These are phyloP conservation scores for Aspergillus sergii DNA, from an alignment of 2,329 filamentous ascomycete species.

Conservation along the genomic window DNA sequence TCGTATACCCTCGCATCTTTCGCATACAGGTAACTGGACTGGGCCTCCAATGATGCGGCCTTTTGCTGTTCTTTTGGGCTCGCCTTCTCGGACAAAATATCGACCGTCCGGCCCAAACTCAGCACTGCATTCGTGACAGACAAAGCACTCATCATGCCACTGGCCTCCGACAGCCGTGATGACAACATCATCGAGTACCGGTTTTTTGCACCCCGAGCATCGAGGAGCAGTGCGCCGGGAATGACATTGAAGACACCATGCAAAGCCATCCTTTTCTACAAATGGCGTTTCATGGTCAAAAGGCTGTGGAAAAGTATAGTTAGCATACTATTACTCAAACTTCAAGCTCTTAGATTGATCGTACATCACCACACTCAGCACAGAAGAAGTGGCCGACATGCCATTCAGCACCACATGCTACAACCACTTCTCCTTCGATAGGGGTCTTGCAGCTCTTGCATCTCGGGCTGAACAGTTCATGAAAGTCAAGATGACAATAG, in stretches of 20 bases:
- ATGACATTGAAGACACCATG: constrained; percentile 94
- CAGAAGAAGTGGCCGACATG: constrained; percentile 99
- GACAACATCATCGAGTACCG: constrained; percentile 87
- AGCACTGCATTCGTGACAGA: constrained; percentile 68
- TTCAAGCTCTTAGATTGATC: constrained; percentile 16
- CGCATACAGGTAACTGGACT: constrained; percentile 63
- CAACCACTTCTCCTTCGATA: constrained; percentile 91
- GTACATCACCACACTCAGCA: constrained; percentile 86
- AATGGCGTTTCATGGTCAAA: constrained; percentile 72
- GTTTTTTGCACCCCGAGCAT: constrained; percentile 79
- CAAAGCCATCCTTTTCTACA: constrained; percentile 96
- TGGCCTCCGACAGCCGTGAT: constrained; percentile 85
- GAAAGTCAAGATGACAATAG: constrained; percentile 98
- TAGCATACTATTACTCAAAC: constrained; percentile 9
- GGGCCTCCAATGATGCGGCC: constrained; percentile 50
- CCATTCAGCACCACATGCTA: constrained; percentile 94
- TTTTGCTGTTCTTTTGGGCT: constrained; percentile 47
- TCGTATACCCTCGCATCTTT: constrained; percentile 63
- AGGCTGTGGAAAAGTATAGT: constrained; percentile 43
- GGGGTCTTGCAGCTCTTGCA: constrained; percentile 97
- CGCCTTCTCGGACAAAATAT: constrained; percentile 64
- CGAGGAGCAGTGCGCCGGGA: constrained; percentile 88
- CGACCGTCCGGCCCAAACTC: constrained; percentile 62
- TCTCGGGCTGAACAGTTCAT: constrained; percentile 87
- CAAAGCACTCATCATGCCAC: constrained; percentile 93